phyloP scores from a whole-genome alignment of 2,329 filamentous ascomycete species.

The Nigrospora oryzae region DNA sequence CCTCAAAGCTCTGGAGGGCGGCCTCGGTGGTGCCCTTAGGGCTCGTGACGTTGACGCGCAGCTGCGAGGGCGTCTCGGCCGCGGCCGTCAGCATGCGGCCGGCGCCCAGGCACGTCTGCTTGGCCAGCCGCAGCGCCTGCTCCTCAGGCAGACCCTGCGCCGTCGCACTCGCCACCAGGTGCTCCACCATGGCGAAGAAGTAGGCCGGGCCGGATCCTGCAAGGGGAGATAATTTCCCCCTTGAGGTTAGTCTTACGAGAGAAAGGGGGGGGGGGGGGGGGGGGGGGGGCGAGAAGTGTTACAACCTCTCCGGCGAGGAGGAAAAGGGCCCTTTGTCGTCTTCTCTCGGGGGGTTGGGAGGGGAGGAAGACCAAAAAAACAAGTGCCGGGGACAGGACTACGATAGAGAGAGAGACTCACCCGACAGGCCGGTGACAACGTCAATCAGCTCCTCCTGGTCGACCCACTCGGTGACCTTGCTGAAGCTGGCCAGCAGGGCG shows the following conservation, averaged over 20 bases:
- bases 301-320: not conserved
- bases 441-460: conserved; percentile 39
- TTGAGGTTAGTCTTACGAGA: not conserved
- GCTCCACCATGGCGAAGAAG: conserved; percentile 45
- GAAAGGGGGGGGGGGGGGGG: not conserved
- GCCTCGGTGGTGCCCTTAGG: conserved; percentile 43
- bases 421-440: conserved; percentile 40
- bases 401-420: conserved; percentile 17
- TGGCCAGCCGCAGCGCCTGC: conserved; percentile 39
- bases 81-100: conserved; percentile 41
- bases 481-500: conserved; percentile 34
- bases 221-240: too few relatives aligned
- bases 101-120: conserved; percentile 42
- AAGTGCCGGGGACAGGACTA: not conserved
- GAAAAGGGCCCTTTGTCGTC: too few relatives aligned
- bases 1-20: conserved; percentile 38
- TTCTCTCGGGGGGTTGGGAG: too few relatives aligned
- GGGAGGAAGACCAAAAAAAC: not conserved
- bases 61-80: conserved; percentile 33
- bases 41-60: conserved; percentile 43
- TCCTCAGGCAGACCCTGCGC: conserved; percentile 35
- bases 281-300: not conserved
- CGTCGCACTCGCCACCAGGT: conserved; percentile 34
- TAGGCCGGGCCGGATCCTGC: conserved; percentile 42
- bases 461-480: conserved; percentile 40